Percentiles rank a stretch among this genome's conserved stretches.
Evolutionary conservation across 495 filamentous ascomycete species (phyloP).

Genomic region (Corynascus novoguineensis): DNA sequence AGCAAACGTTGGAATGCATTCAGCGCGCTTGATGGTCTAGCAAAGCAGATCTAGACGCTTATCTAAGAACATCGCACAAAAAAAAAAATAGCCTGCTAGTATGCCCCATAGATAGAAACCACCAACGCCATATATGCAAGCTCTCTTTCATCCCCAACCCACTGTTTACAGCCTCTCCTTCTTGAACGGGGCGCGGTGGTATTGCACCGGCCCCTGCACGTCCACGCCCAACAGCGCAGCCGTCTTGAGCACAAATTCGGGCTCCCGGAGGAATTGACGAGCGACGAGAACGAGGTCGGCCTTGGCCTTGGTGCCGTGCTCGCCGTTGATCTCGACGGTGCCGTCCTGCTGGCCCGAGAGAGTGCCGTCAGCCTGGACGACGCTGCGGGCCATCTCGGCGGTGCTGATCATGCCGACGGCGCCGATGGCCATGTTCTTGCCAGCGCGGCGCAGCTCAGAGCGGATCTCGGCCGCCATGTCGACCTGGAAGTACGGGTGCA

Average conservation of each 20-base stretch:
- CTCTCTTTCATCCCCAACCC: not conserved
- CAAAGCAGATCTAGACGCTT: not conserved
- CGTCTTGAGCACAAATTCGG: conserved; percentile 58
- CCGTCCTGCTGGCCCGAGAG: not conserved
- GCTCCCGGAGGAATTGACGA: conserved; percentile 61
- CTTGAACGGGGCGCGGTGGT: conserved; percentile 20
- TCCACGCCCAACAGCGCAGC: conserved; percentile 56
- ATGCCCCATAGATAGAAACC: not conserved
- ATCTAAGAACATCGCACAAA: too few species aligned
- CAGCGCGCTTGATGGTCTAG: not conserved
- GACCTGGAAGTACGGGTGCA: conserved; percentile 55
- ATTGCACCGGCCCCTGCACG: conserved; percentile 54
- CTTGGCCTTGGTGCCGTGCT: conserved; percentile 42
- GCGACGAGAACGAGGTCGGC: conserved; percentile 62
- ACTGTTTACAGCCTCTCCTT: not conserved
- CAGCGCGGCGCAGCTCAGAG: conserved; percentile 49
- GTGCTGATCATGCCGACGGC: conserved; percentile 69
- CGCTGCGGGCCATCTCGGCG: conserved; percentile 51
- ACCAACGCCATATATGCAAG: not conserved
- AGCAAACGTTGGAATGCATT: not conserved
- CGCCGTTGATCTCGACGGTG: conserved; percentile 32
- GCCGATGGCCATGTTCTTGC: conserved; percentile 55
- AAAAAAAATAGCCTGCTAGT: too few species aligned
- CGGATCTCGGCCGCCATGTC: conserved; percentile 57
- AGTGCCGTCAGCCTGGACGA: conserved; percentile 46